phyloP scores from a whole-genome alignment of 352 stramenopile species.

The Phytopythium oedochilum region DNA sequence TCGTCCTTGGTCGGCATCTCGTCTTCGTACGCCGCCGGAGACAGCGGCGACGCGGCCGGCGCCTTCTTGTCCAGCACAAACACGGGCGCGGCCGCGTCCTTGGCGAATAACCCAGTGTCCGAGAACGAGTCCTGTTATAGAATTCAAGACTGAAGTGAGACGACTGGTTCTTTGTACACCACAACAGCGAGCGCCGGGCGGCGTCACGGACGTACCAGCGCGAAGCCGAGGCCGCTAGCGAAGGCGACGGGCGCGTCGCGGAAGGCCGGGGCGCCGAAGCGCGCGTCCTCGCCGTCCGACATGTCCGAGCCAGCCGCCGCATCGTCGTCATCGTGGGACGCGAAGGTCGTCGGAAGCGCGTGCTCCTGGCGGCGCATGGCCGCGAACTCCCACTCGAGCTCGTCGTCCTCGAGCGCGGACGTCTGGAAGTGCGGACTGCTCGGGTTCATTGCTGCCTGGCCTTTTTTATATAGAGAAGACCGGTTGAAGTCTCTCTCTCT shows the following conservation, averaged over 20 bases:
- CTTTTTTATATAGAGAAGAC: background rate
- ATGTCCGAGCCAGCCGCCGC: conserved; percentile 1
- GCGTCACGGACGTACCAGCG: conserved; percentile 3
- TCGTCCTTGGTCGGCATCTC: conserved; percentile 54
- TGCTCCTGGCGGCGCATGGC: background rate
- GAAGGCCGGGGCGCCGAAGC: conserved; percentile 24
- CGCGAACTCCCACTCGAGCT: conserved; percentile 26
- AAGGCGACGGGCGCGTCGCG: conserved; percentile 47
- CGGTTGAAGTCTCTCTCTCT: background rate
- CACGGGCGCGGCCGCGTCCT: conserved; percentile 2
- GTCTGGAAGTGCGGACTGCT: conserved; percentile 13
- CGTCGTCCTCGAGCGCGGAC: conserved; percentile 17
- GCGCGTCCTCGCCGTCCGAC: conserved; percentile 2
- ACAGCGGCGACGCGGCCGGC: conserved; percentile 30
- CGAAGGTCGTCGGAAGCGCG: conserved; percentile 9
- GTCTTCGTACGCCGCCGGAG: conserved; percentile 27
- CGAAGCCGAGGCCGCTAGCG: conserved; percentile 13
- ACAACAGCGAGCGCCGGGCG: too few species aligned
- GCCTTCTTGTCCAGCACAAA: conserved; percentile 16
- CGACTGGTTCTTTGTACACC: too few species aligned
- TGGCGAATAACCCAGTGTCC: background rate
- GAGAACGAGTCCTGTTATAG: background rate
- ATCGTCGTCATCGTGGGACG: background rate
- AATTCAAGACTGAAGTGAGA: too few species aligned
- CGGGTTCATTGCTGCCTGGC: background rate